phyloP scores from a whole-genome alignment of 345 rosid genomes.

The Crucihimalaya himalaica region DNA sequence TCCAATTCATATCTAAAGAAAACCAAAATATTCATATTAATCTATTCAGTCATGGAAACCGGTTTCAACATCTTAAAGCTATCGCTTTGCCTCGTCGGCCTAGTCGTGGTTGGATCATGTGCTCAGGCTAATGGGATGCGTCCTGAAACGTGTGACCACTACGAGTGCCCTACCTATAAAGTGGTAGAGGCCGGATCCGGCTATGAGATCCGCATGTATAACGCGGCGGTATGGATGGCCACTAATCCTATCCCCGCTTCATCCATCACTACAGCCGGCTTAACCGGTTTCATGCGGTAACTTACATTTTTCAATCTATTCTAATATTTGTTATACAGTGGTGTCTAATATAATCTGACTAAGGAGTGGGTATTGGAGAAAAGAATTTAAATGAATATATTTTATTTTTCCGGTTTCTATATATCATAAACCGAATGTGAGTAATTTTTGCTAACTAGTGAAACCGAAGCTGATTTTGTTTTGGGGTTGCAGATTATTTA shows the following conservation, averaged over 20 bases:
- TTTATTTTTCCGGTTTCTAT: neutral
- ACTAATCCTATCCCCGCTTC: slow-evolving; percentile 11
- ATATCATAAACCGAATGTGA: neutral
- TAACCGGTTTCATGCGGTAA: slow-evolving; percentile 35
- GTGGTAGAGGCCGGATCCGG: slow-evolving; percentile 5
- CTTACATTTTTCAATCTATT: neutral
- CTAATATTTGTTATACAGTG: neutral
- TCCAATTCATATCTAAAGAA: neutral
- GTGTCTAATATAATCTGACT: neutral
- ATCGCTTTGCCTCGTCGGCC: slow-evolving; percentile 24
- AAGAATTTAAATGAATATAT: too few relatives aligned
- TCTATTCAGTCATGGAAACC: slow-evolving; percentile 27
- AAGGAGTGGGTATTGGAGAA: too few relatives aligned
- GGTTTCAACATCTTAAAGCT: slow-evolving; percentile 30
- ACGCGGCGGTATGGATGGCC: slow-evolving; percentile 28
- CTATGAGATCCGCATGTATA: slow-evolving; percentile 32
- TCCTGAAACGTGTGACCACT: slow-evolving; percentile 26
- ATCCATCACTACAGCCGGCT: slow-evolving; percentile 33
- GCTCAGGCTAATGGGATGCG: slow-evolving; percentile 25
- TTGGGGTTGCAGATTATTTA: slow-evolving; percentile 20
- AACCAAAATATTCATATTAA: neutral
- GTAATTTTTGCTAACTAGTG: neutral
- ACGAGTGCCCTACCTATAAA: slow-evolving; percentile 30
- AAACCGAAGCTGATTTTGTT: neutral
- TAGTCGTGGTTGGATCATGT: slow-evolving; percentile 26